Evolutionary conservation across 2,329 filamentous ascomycete genomes (phyloP).

Genomic region (Aspergillus tanneri): DNA sequence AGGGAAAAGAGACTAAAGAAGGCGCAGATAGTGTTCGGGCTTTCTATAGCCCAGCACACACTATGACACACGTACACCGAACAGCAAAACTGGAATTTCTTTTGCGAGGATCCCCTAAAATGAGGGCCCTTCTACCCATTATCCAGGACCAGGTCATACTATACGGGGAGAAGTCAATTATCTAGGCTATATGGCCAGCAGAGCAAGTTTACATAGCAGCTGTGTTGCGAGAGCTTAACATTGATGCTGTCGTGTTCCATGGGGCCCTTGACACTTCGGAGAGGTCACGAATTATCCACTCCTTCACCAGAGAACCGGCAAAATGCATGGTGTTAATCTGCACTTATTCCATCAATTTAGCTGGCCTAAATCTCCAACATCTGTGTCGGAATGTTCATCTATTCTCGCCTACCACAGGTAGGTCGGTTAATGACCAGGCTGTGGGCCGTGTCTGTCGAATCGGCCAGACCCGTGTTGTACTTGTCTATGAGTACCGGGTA

Average conservation of each 20-base stretch:
- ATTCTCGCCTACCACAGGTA: not conserved
- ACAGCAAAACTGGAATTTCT: not conserved
- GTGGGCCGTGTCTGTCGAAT: not conserved
- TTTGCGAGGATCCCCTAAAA: not conserved
- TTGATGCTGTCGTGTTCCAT: not conserved
- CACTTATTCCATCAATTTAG: not conserved
- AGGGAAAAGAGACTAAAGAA: too few relatives aligned
- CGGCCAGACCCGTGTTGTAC: not conserved
- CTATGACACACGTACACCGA: not conserved
- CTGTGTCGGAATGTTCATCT: not conserved
- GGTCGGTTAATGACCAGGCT: not conserved
- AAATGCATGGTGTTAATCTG: not conserved
- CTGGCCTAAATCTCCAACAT: not conserved
- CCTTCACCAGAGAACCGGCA: not conserved
- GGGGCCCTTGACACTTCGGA: not conserved
- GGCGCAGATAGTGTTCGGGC: too few relatives aligned
- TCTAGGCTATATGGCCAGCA: not conserved
- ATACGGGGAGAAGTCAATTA: not conserved
- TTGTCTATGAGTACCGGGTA: not conserved
- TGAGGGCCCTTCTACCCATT: not conserved
- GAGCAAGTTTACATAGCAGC: not conserved
- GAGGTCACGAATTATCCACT: not conserved
- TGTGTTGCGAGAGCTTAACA: not conserved
- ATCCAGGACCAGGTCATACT: not conserved
- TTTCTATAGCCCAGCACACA: too few relatives aligned